These are phyloP conservation scores for Suillus sp. DNA, from an alignment of 768 basidiomycete genomes.

Conservation along the genomic window DNA sequence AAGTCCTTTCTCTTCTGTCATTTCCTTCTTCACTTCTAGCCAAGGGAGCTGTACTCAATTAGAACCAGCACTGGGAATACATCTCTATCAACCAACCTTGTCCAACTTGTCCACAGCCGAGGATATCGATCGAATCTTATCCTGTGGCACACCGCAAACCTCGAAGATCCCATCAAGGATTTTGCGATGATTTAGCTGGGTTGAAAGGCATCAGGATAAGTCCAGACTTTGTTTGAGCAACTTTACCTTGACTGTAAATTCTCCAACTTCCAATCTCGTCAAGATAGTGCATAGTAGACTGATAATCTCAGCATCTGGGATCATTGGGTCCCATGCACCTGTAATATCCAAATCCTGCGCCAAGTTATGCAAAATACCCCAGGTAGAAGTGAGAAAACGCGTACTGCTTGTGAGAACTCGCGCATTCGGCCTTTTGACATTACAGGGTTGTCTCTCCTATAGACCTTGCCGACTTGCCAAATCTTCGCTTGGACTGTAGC, in stretches of 20 bases:
- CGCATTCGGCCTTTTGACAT: conserved; percentile 99
- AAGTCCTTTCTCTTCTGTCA: conserved; percentile 95
- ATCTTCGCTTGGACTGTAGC: conserved; percentile 79
- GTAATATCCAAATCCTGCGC: conserved; percentile 92
- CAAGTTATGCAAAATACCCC: not conserved
- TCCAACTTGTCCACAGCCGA: conserved; percentile 98
- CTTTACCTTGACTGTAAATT: conserved; percentile 88
- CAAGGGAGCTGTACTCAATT: conserved; percentile 65
- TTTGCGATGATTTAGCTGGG: conserved; percentile 91
- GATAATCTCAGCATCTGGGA: conserved; percentile 92
- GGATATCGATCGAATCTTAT: conserved; percentile 90
- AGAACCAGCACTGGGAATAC: conserved; percentile 4
- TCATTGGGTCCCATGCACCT: conserved; percentile 94
- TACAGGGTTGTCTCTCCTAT: conserved; percentile 93
- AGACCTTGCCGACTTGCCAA: conserved; percentile 99
- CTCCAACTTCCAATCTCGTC: conserved; percentile 83
- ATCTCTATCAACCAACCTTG: conserved; percentile 57
- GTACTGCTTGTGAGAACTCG: conserved; percentile 95
- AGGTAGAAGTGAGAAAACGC: conserved; percentile 24
- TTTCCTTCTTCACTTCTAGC: conserved; percentile 91
- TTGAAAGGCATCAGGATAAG: conserved; percentile 9
- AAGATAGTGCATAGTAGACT: conserved; percentile 81
- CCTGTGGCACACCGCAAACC: conserved; percentile 89
- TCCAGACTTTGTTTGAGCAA: not conserved
- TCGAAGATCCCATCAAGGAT: conserved; percentile 97